Base-by-base conservation (phyloP, 2,329 filamentous ascomycete species). In the Madurella fahalii region DNA sequence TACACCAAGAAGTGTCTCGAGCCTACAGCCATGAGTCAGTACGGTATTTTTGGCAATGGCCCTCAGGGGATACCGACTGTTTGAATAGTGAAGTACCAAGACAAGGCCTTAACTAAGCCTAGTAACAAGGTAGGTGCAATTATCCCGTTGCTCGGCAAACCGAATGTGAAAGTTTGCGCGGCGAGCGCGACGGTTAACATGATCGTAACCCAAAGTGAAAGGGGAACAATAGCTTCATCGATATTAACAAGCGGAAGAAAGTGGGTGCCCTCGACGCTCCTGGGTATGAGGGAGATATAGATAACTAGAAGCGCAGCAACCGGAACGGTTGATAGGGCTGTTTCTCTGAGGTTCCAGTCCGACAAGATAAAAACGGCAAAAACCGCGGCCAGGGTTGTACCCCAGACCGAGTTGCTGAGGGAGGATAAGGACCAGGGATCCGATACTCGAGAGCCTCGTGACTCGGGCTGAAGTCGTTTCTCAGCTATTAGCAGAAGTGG, bases 41-140 rank as follows among this genome's bases (percentile, higher is more conserved):
- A 4, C 4, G 16, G n/a, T 25, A 25, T 25, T 3, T 25, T 25
- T 25, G 25, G 25, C 25, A 25, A 7, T 25, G 25, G 7, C 7
- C 25, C 25, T 11, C 4, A 7, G 5, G 5, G 4, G 4, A 9
- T 1, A 60, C 68, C 5, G 59, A 75, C 71, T 8, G 64, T 58
- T 42, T 65, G 63, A 2, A 69, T 64, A 0, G 59, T 61, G 30
- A 69, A 73, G 50, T 65, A 70, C 72, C 72, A 76, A 2, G 65
- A 61, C 0, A 63, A 53, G 0, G 68, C 66, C 18, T 74, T 75
- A 0, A 58, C 44, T 0, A 65, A 18, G 0, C 67, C 71, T 2
- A 71, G 40, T 0, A 58, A 13, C 0, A 72, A 7, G 0, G 59
- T 58, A 1, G 58, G 37, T n/a, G 32, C 11, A 2, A 54, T 34